phyloP scores from a whole-genome alignment of 257 asterid genomes.

The Solanum pennellii region DNA sequence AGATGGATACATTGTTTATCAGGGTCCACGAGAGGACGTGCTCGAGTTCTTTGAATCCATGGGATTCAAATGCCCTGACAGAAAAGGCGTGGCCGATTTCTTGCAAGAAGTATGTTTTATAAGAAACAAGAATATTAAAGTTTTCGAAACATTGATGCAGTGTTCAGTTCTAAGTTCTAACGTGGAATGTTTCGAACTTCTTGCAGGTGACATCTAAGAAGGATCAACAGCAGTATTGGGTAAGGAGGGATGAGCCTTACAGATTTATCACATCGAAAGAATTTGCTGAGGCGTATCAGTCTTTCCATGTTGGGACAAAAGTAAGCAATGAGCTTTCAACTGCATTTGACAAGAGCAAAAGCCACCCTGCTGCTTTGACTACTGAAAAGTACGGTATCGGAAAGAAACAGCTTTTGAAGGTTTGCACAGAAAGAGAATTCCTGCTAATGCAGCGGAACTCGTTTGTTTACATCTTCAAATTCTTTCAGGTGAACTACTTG shows the following conservation, averaged over 20 bases:
- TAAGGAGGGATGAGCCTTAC: constrained; percentile 23
- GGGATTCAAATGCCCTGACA: constrained; percentile 33
- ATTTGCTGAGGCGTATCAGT: constrained; percentile 45
- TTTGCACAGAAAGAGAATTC: constrained; percentile 38
- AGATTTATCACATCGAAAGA: constrained; percentile 23
- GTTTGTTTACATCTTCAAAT: constrained; percentile 38
- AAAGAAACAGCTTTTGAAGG: constrained; percentile 41
- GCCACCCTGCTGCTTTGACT: constrained; percentile 72
- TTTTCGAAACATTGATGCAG: neutral
- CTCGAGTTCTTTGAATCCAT: constrained; percentile 24
- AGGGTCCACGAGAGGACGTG: constrained; percentile 25
- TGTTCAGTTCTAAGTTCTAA: neutral
- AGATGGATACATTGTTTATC: constrained; percentile 20
- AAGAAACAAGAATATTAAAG: neutral
- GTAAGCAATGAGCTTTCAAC: constrained; percentile 33
- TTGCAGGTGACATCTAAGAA: constrained; percentile 42
- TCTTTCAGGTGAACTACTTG: constrained; percentile 29
- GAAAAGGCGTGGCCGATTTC: constrained; percentile 34
- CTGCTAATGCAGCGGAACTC: constrained; percentile 54
- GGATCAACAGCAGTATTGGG: constrained; percentile 49
- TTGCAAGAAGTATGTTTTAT: constrained; percentile 25
- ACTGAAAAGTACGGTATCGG: constrained; percentile 42
- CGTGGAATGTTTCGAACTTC: neutral
- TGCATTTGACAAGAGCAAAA: constrained; percentile 49
- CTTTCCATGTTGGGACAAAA: constrained; percentile 20